Percentiles rank a stretch among this genome's conserved stretches.
These are phyloP conservation scores for Pseudogymnoascus sp. DNA, from an alignment of 2,329 filamentous ascomycete genomes.

Conservation along the genomic window DNA sequence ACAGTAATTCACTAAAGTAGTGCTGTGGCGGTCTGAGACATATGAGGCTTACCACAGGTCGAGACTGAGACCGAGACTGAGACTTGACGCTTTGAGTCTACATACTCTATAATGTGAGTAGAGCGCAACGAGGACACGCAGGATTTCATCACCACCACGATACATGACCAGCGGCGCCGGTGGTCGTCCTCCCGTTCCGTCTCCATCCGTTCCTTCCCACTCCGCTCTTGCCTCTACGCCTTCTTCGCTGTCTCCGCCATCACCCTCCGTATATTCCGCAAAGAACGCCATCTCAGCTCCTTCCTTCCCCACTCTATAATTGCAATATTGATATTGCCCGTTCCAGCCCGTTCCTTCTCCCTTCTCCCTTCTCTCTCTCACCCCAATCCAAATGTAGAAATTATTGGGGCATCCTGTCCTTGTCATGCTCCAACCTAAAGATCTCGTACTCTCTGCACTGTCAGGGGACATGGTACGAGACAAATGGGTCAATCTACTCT, in stretches of 20 bases:
- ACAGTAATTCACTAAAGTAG: background rate
- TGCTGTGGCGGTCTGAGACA: slow-evolving; percentile 3
- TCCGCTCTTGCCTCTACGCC: background rate
- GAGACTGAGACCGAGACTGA: background rate
- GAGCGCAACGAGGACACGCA: background rate
- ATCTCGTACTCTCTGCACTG: background rate
- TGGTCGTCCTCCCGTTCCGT: background rate
- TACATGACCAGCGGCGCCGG: background rate
- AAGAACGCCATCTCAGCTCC: background rate
- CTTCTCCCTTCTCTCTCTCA: background rate
- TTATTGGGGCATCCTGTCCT: background rate
- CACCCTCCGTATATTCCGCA: background rate
- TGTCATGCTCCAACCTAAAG: background rate
- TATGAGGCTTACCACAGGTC: background rate
- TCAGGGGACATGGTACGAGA: background rate
- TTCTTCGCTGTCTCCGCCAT: background rate
- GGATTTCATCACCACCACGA: background rate
- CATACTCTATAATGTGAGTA: no score
- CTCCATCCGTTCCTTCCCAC: background rate
- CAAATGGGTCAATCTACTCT: background rate
- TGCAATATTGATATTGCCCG: background rate
- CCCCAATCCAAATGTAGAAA: background rate
- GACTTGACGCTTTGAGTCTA: no score
- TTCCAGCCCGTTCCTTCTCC: background rate
- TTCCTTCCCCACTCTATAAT: background rate